These are phyloP conservation scores for Chytriomyces hyalinus DNA, from an alignment of 192 early-diverging fungal species.

Conservation along the genomic window DNA sequence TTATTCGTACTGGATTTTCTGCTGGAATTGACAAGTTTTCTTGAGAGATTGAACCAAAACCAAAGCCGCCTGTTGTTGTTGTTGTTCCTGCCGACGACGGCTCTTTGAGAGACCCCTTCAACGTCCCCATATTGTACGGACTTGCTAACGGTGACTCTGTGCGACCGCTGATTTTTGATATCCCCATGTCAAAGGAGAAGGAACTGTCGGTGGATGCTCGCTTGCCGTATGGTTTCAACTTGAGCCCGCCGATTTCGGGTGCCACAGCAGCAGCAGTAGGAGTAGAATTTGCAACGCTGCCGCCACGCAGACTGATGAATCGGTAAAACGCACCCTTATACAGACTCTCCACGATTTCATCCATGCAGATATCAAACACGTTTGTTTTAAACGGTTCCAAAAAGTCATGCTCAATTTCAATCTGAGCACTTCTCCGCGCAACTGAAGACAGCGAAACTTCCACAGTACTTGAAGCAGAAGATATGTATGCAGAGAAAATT, in stretches of 20 bases:
- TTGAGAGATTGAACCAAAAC: background rate
- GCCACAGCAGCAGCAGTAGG: background rate
- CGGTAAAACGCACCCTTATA: background rate
- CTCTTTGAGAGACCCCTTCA: background rate
- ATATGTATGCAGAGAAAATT: slow-evolving; percentile 13
- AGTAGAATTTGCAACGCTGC: no score
- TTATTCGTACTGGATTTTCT: background rate
- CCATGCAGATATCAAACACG: slow-evolving; percentile 4
- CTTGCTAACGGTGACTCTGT: background rate
- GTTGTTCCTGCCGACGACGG: background rate
- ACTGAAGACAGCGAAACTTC: background rate
- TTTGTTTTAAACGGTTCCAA: background rate
- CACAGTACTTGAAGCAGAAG: background rate
- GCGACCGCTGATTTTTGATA: background rate
- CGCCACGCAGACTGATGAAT: background rate
- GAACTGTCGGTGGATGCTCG: background rate
- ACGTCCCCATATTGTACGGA: background rate
- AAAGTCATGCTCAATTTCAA: slow-evolving; percentile 3
- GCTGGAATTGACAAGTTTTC: background rate
- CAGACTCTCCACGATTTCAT: slow-evolving; percentile 2
- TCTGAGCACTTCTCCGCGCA: background rate
- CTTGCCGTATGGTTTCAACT: background rate
- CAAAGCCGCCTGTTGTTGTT: background rate
- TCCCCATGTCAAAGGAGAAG: background rate
- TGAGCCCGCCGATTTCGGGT: background rate